Evolutionary conservation across 148 eudicot species (phyloP).

Genomic region (Silene latifolia): DNA sequence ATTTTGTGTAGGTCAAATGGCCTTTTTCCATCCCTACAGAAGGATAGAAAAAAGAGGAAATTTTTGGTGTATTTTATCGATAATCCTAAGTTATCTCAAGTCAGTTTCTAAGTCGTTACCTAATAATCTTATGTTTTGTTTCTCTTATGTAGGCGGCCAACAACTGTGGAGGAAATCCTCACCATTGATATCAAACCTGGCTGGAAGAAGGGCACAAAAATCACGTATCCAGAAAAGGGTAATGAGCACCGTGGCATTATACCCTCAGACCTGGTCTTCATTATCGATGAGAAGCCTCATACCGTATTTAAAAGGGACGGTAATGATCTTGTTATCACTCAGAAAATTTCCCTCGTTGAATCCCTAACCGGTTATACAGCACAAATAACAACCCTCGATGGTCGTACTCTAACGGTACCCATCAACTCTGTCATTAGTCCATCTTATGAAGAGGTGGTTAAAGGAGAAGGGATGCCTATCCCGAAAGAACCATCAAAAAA

Average conservation of each 20-base stretch:
- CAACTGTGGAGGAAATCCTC: slow-evolving; percentile 61
- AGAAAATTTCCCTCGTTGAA: slow-evolving; percentile 60
- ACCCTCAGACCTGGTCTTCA: slow-evolving; percentile 67
- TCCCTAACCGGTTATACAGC: slow-evolving; percentile 67
- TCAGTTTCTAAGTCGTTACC: background rate
- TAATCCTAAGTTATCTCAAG: background rate
- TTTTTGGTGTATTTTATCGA: background rate
- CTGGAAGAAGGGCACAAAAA: slow-evolving; percentile 77
- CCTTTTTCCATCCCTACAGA: background rate
- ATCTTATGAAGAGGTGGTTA: slow-evolving; percentile 59
- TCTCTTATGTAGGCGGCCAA: slow-evolving; percentile 46
- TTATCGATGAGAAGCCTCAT: slow-evolving; percentile 75
- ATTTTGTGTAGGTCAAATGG: background rate
- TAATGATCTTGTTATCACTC: slow-evolving; percentile 56
- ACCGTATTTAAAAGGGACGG: slow-evolving; percentile 55
- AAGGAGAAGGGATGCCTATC: slow-evolving; percentile 76
- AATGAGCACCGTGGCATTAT: slow-evolving; percentile 61
- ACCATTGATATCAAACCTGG: slow-evolving; percentile 74
- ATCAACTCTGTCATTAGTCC: slow-evolving; percentile 52
- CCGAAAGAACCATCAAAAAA: slow-evolving; percentile 60
- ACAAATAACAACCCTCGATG: slow-evolving; percentile 59
- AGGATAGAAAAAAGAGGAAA: background rate
- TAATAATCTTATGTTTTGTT: background rate
- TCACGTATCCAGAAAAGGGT: slow-evolving; percentile 70
- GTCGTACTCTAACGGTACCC: slow-evolving; percentile 52